A percentile compares a stretch with the other conserved stretches of the same genome.
Conservation (phyloP, 495 filamentous ascomycete genomes). For the Podospora pseudoanserina region DNA sequence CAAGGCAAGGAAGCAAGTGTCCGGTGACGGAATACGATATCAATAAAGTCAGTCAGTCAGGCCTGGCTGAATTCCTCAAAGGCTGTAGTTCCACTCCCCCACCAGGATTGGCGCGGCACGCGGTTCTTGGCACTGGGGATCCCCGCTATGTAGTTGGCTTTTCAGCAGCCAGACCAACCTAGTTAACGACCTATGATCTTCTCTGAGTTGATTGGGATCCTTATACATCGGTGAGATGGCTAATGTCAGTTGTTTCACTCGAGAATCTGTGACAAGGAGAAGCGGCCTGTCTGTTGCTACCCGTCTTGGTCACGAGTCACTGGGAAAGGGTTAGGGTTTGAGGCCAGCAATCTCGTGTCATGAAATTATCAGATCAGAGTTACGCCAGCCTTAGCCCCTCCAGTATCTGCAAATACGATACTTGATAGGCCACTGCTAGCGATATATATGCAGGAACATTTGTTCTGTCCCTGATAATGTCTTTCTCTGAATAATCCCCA, state of each 20-base stretch:
- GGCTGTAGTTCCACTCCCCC: constrained; percentile 3
- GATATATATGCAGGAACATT: not conserved
- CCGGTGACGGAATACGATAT: constrained; percentile 31
- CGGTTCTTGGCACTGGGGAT: constrained; percentile 9
- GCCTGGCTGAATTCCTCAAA: constrained; percentile 22
- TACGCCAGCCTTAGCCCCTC: too few species aligned
- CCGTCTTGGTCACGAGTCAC: not conserved
- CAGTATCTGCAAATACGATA: not conserved
- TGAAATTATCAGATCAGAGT: not conserved
- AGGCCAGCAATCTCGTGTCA: not conserved
- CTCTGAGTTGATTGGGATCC: not conserved
- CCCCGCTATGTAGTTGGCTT: not conserved
- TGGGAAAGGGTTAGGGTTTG: constrained; percentile 3
- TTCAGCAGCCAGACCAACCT: not conserved
- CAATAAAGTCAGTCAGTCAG: constrained; percentile 14
- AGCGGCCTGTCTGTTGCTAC: not conserved
- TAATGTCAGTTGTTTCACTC: not conserved
- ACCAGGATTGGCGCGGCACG: constrained; percentile 17
- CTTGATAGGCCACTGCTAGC: not conserved
- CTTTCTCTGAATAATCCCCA: not conserved
- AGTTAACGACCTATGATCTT: not conserved
- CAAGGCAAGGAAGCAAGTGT: constrained; percentile 6
- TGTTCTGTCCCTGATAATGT: not conserved
- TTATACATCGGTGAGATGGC: not conserved
- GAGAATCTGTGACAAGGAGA: not conserved